phyloP scores from a whole-genome alignment of 2,329 filamentous ascomycete genomes.

The Fusarium annulatum region DNA sequence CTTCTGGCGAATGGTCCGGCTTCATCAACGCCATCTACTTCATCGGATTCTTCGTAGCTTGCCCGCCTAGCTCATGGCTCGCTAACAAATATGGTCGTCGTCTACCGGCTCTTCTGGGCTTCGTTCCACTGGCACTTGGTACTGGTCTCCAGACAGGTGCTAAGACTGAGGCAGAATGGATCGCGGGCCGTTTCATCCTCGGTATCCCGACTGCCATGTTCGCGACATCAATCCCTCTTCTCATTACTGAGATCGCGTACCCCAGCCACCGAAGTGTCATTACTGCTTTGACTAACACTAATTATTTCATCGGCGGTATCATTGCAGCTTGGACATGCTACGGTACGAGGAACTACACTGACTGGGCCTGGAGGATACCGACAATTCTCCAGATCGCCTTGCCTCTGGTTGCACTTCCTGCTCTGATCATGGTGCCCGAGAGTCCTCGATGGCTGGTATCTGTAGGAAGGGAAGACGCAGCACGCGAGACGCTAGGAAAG shows the following conservation, averaged over 20 bases:
- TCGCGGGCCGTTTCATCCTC: slow-evolving; percentile 5
- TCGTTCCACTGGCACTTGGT: neutral
- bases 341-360: slow-evolving; percentile 6
- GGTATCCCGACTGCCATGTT: slow-evolving; percentile 19
- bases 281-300: slow-evolving; percentile 11
- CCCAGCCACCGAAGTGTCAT: slow-evolving; percentile 15
- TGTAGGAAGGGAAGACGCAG: neutral
- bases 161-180: slow-evolving; percentile 8
- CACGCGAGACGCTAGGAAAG: neutral
- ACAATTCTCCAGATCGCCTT: slow-evolving; percentile 4
- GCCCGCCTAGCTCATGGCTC: slow-evolving; percentile 14
- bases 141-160: slow-evolving; percentile 10
- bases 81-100: slow-evolving; percentile 17
- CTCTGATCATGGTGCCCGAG: slow-evolving; percentile 3
- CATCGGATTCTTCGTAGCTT: slow-evolving; percentile 4
- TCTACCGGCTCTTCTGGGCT: neutral
- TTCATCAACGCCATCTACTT: slow-evolving; percentile 22
- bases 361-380: slow-evolving; percentile 15
- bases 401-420: slow-evolving; percentile 2
- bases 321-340: slow-evolving; percentile 18
- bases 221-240: slow-evolving; percentile 4
- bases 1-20: slow-evolving; percentile 16
- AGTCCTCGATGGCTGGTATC: slow-evolving; percentile 15
- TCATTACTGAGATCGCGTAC: slow-evolving; percentile 9
- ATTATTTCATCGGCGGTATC: slow-evolving; percentile 19